These are phyloP conservation scores for Eucalyptus cloeziana DNA, from an alignment of 345 rosid genomes.

Conservation along the genomic window DNA sequence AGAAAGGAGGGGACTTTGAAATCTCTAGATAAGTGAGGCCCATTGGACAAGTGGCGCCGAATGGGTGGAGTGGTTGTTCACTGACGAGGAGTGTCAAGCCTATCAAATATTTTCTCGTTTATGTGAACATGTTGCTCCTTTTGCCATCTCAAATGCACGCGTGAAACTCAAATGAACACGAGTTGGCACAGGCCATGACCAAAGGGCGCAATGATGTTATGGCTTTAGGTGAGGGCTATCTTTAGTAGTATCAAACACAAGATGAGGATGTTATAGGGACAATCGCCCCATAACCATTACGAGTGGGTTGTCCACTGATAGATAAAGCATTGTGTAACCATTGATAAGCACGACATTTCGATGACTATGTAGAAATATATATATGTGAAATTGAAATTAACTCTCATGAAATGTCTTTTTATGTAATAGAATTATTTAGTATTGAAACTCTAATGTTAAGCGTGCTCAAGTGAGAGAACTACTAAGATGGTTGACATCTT, in stretches of 20 bases:
- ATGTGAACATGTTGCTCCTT: neutral
- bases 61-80: neutral
- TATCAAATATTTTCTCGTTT: neutral
- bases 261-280: neutral
- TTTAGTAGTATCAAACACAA: neutral
- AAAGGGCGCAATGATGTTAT: neutral
- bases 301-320: neutral
- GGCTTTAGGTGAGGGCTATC: neutral
- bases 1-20: neutral
- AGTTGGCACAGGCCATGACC: neutral
- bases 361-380: neutral
- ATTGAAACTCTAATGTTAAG: neutral
- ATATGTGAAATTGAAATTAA: neutral
- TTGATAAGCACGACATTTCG: neutral
- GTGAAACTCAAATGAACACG: neutral
- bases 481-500: neutral
- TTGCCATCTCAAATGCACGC: neutral
- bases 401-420: neutral
- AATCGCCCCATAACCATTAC: neutral
- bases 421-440: neutral
- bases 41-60: neutral
- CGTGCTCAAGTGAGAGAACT: neutral
- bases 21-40: neutral
- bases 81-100: neutral
- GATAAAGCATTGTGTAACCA: neutral